A percentile compares a stretch with the other conserved stretches of the same genome.
These are phyloP conservation scores for Candolleomyces eurysporus DNA, from an alignment of 768 basidiomycete species.

Conservation along the genomic window DNA sequence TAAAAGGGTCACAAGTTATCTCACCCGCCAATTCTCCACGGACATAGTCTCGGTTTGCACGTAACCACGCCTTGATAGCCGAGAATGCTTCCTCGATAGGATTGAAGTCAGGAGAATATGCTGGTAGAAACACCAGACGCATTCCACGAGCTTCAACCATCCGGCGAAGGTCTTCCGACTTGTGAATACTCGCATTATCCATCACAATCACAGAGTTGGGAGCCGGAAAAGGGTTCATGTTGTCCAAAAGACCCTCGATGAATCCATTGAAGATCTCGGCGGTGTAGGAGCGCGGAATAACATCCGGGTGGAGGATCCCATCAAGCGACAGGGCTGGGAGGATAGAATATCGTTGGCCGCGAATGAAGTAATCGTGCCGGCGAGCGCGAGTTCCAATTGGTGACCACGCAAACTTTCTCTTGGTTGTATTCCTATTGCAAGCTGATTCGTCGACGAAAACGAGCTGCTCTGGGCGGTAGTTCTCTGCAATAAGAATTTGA, in stretches of 20 bases:
- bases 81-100: background rate
- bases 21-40: background rate
- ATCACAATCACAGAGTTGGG: slow-evolving; percentile 29
- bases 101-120: background rate
- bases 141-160: slow-evolving; percentile 12
- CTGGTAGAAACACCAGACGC: background rate
- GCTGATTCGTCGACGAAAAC: background rate
- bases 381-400: background rate
- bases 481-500: background rate
- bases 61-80: background rate
- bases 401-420: background rate
- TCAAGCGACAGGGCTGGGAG: background rate
- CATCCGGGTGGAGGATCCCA: background rate
- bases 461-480: background rate
- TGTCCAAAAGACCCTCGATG: slow-evolving; percentile 15
- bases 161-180: slow-evolving; percentile 15
- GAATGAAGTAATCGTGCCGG: background rate
- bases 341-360: background rate
- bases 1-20: background rate
- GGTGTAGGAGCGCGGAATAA: background rate
- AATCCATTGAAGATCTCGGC: background rate
- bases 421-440: background rate
- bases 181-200: slow-evolving; percentile 34
- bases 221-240: slow-evolving; percentile 28
- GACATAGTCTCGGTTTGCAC: background rate